Evolutionary conservation across 495 filamentous ascomycete species (phyloP), one percentile per base, ranked within the genome.

Genomic region (Tuber magnatum): DNA sequence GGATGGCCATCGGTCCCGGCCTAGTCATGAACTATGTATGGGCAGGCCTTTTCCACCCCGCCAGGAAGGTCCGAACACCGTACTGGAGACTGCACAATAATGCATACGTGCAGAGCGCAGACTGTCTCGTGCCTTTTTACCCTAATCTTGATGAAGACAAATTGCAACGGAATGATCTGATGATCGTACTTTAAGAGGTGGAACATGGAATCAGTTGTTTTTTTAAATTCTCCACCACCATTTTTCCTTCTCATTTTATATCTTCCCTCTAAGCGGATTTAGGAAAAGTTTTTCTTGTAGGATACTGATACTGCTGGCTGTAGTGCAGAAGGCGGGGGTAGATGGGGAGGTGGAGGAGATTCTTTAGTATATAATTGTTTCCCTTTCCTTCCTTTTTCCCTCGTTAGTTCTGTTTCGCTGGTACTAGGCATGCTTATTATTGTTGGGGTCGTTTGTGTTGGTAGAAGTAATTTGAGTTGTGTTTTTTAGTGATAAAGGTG

Each of bases 11-110:
- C 69, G 95, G 95, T 14, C 91, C 94, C 0, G 94, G 94, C 1
- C 84, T 93, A 39, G 91, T 97, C 48, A 91, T 98, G 88, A 98
- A 98, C 84, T 99, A 99, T 83, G 89, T 97, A 78, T 97, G 93
- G 94, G 94, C 95, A 5, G 96, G 96, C 24, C 86, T 99, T 70
- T 99, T 98, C 88, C 96, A 98, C 81, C 93, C 95, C 0, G 95
- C 95, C 9, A 88, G 96, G 69, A 97, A 97, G 85, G 95, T 99
- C 44, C 87, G 95, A 72, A 88, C 87, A 73, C 94, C 96, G 40
- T 98, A 97, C 84, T 98, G 94, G 93, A 86, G 94, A 56, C 84
- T 98, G 46, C 97, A 99, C 84, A 99, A 99, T 80, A 92, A 97
- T 83, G 92, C 93, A n/a, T 98, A 98, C 83, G 95, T 97, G 72